Evolutionary conservation across 257 asterid species (phyloP), one percentile per base, ranked within the genome.

Genomic region (Penstemon davidsonii): DNA sequence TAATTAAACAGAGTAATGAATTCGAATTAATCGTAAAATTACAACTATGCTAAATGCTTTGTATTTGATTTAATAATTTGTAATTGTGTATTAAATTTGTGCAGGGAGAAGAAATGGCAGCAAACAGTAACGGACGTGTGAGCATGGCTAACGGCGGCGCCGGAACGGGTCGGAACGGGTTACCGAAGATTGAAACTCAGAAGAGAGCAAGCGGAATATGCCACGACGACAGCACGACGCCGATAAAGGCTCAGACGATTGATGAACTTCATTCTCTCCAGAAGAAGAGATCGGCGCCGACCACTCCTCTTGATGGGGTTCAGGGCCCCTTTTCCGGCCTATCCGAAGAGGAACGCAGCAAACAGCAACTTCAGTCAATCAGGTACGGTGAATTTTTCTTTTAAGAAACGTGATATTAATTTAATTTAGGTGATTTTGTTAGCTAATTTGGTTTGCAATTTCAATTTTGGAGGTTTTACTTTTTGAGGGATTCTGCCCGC

Each of bases 261-360:
- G 91, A 85, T 65, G 91, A 85, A 78, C 91, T 85, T 59, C 91
- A 83, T 64, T 83, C 88, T 39, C 87, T 85, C 2, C 91, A 85
- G 88, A 81, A 45, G 83, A 85, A 85, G 82, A 85, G 77, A 68
- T 85, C 91, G 33, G 89, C 86, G 9, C 89, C 89, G 4, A 83
- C 81, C 10, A 83, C 91, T 40, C 91, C 91, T 4, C 8, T 67
- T 8, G 33, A 25, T 25, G 85, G 81, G 41, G 49, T 52, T 37
- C 86, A 76, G 43, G 74, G 77, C 0, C 68, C 83, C n/a, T 81
- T 80, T 25, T 60, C 79, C 6, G 76, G 73, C 5, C 50, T 63
- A 19, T 55, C 84, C 1, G 88, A 80, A 33, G 86, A 76, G 6
- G 76, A 78, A 43, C 86, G 86, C 65, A 71, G 18, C 67, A 75